Conservation (phyloP, 2,329 filamentous ascomycete species). For the Aspergillus melleus region DNA sequence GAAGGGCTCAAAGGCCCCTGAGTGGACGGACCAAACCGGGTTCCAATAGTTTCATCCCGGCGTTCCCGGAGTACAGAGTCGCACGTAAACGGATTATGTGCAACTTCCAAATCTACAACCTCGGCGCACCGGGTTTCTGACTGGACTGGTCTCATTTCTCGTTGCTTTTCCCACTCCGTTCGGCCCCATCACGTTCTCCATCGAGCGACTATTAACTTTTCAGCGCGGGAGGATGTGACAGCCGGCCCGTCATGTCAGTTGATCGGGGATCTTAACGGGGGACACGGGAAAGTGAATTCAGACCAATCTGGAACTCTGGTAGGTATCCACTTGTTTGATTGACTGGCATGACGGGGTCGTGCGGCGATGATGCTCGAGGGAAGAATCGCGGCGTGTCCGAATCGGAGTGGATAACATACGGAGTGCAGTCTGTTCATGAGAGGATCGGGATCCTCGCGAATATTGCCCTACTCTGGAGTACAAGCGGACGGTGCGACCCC, state of each 20-base stretch:
- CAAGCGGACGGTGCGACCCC: too few relatives aligned
- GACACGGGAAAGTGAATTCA: background rate
- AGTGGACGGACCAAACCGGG: conserved; percentile 4
- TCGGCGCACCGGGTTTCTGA: background rate
- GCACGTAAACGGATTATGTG: background rate
- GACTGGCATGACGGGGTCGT: background rate
- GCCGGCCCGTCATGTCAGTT: background rate
- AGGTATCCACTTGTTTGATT: background rate
- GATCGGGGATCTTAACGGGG: background rate
- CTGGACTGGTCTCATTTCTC: background rate
- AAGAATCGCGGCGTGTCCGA: background rate
- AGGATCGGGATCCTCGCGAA: background rate
- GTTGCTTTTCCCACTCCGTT: background rate
- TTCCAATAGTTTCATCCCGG: background rate
- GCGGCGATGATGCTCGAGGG: background rate
- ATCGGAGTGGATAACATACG: background rate
- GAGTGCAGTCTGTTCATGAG: background rate
- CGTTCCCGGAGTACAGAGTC: background rate
- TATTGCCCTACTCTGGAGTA: background rate
- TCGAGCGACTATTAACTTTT: background rate
- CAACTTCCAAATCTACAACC: background rate
- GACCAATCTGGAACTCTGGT: background rate
- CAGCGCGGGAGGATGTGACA: background rate
- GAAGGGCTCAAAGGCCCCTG: background rate
- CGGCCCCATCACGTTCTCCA: background rate